A percentile compares a stretch with the other conserved stretches of the same genome.
Evolutionary conservation across 1,284 basidiomycete species (phyloP).

Genomic region (Irpex lacteus): DNA sequence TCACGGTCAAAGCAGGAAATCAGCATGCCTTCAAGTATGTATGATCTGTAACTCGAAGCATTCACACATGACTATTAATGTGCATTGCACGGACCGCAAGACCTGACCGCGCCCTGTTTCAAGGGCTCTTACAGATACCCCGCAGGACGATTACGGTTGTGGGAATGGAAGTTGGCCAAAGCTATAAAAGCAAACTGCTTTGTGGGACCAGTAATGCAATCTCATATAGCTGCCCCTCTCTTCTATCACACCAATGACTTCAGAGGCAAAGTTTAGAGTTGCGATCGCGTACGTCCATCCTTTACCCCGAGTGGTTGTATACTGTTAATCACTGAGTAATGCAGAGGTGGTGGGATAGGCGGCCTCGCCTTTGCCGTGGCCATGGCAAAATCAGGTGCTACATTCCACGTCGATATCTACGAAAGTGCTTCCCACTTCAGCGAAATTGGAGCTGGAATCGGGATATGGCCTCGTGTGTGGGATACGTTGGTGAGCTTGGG

Average conservation of each 20-base stretch:
- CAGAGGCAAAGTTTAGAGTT: not conserved
- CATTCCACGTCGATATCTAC: conserved; percentile 42
- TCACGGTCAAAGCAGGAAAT: too few relatives aligned
- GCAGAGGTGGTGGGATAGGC: conserved; percentile 38
- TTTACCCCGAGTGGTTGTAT: not conserved
- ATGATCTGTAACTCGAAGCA: too few relatives aligned
- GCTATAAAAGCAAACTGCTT: not conserved
- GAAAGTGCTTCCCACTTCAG: conserved; percentile 35
- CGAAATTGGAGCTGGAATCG: conserved; percentile 41
- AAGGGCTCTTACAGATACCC: too few relatives aligned
- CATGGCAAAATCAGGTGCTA: conserved; percentile 31
- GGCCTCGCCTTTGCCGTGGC: conserved; percentile 36
- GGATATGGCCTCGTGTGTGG: conserved; percentile 26
- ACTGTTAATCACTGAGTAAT: not conserved
- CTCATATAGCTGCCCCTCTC: not conserved
- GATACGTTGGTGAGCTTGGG: conserved; percentile 21
- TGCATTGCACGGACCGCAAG: too few relatives aligned
- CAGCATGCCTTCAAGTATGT: too few relatives aligned
- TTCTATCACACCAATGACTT: not conserved
- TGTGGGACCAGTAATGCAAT: not conserved
- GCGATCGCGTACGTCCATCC: not conserved
- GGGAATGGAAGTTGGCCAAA: too few relatives aligned
- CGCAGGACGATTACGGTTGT: too few relatives aligned
- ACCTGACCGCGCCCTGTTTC: too few relatives aligned
- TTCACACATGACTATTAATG: too few relatives aligned